These are phyloP conservation scores for Sordaria brevicollis DNA, from an alignment of 495 filamentous ascomycete species.

Conservation along the genomic window DNA sequence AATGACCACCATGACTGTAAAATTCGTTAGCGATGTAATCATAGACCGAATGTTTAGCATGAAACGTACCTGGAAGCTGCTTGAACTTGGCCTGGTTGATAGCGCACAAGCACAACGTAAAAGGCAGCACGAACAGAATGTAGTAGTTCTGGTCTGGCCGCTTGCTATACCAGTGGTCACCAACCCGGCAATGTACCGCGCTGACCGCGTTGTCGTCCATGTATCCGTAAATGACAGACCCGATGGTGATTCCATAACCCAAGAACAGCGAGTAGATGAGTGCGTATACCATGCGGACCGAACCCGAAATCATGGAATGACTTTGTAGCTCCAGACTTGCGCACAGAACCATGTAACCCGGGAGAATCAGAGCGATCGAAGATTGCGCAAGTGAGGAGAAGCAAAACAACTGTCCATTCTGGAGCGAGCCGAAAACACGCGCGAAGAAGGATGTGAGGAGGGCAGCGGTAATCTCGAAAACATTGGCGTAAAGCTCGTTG, in stretches of 20 bases:
- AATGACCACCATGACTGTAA: constrained; percentile 59
- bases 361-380: constrained; percentile 84
- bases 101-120: constrained; percentile 70
- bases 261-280: constrained; percentile 93
- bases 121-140: constrained; percentile 66
- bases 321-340: constrained; percentile 83
- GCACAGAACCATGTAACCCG: constrained; percentile 59
- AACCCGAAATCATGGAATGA: constrained; percentile 75
- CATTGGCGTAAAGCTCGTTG: constrained; percentile 74
- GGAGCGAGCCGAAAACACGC: constrained; percentile 76
- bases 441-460: constrained; percentile 85
- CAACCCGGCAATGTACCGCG: constrained; percentile 51
- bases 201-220: constrained; percentile 67
- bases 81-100: constrained; percentile 89
- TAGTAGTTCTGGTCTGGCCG: constrained; percentile 53
- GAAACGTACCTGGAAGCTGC: constrained; percentile 72
- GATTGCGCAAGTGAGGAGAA: constrained; percentile 89
- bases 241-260: constrained; percentile 94
- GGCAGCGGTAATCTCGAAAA: constrained; percentile 84
- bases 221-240: constrained; percentile 79
- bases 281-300: constrained; percentile 90
- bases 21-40: background rate
- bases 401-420: constrained; percentile 64
- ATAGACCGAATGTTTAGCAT: no score
- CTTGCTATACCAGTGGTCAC: constrained; percentile 28